Base-by-base conservation (phyloP, 139 green algal species). In the Picochlorum sp. region DNA sequence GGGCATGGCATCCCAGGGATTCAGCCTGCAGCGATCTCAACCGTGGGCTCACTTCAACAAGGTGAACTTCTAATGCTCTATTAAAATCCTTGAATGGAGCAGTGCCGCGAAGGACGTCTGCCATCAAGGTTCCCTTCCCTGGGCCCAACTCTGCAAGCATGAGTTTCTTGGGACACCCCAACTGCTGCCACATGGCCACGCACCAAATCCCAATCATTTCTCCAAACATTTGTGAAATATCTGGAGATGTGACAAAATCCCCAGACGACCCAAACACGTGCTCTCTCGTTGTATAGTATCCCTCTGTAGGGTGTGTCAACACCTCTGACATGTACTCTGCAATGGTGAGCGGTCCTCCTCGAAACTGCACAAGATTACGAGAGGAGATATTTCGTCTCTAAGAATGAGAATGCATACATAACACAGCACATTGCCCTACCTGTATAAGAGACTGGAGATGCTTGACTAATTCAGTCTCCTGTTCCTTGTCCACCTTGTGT, bases 211-310 rank as follows among this genome's bases (percentile, higher is more conserved):
- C 92, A 13, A 98, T 54, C 84, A 97, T 90, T 90, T 99, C 94
- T 4, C 93, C 94, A 81, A 98, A 96, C 74, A 97, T 82, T 74
- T 98, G 94, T 6, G 82, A 94, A 47, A 99, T 90, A 65, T 99
- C 94, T 16, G 94, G 94, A 0, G 85, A 95, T 8, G 94, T 99
- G 9, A 90, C 74, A 74, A 99, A 99, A 79, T 98, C 87, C 14
- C 94, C 94, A 1, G 56, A 20, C 0, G 46, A 64, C 14, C 94
- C 94, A 76, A 99, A 97, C 10, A 96, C 94, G 64, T 97, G 86
- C 0, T 78, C 51, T 20, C 68, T 41, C 63, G 58, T 90, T 0
- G 26, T 45, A 69, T 96, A 96, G 62, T 88, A 96, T n/a, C 89
- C 89, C 3, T 71, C 69, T 5, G 67, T 58, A 0, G 87, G 84